Evolutionary conservation across 345 rosid genomes (phyloP), one percentile per base, ranked within the genome.

Genomic region (Luvunga scandens): DNA sequence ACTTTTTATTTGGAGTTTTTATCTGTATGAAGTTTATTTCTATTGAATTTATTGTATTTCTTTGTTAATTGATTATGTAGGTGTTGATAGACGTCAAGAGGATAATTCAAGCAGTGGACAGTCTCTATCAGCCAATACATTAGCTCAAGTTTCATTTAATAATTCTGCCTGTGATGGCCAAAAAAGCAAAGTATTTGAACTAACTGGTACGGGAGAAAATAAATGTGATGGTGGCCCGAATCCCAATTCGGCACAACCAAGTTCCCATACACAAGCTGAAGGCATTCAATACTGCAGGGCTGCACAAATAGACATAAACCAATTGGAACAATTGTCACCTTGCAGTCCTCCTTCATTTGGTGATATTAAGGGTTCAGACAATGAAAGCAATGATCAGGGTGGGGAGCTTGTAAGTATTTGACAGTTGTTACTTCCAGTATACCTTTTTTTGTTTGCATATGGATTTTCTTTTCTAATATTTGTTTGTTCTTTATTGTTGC

Each of bases 281-380:
- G 71, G 68, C 16, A 53, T 53, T 48, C 71, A 14, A 30, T 86
- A 78, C 71, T 61, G 71, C 79, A 77, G 78, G 75, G 76, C 48
- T 72, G 39, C 18, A 50, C 79, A 75, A 62, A 57, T 38, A 19
- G 80, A 16, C 34, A 42, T 80, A 71, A 83, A 82, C 78, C 85
- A 9, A 28, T 75, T 63, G 55, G 87, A 82, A 39, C 87, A 79
- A 30, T 59, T 81, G 38, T 84, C 85, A 21, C 77, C 77, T 59
- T 80, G 80, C 59, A 91, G 93, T 70, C 92, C 85, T 50, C 89
- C 89, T 55, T 89, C 93, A 62, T 83, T 70, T 67, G 89, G 85
- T 81, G 89, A 85, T 72, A 61, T 76, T 10, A 85, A 79, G 83
- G 84, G 77, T 53, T 80, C 88, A 42, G 91, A 85, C 79, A 87